A percentile compares a stretch with the other conserved stretches of the same genome.
phyloP scores from a whole-genome alignment of 2,329 filamentous ascomycete genomes.

The Fusarium denticulatum region DNA sequence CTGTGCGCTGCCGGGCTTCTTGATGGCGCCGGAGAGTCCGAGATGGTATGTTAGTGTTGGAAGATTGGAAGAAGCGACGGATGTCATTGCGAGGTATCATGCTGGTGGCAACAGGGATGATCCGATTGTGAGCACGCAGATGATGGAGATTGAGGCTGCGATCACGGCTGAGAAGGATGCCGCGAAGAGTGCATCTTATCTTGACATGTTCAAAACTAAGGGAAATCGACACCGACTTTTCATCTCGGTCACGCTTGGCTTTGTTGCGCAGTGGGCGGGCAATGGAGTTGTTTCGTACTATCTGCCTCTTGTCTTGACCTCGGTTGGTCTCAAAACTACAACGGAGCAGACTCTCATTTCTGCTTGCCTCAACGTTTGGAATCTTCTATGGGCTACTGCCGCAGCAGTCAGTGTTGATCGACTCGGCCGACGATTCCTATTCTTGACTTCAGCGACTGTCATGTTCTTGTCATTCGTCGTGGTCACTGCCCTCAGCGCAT shows the following conservation, averaged over 20 bases:
- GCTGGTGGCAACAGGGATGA: background rate
- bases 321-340: background rate
- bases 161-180: background rate
- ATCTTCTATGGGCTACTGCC: background rate
- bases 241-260: background rate
- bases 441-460: background rate
- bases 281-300: constrained; percentile 15
- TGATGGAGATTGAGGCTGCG: background rate
- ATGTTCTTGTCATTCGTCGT: background rate
- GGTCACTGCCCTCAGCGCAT: background rate
- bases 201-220: constrained; percentile 3
- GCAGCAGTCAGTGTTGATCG: background rate
- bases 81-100: background rate
- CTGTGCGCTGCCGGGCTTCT: background rate
- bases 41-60: constrained; percentile 8
- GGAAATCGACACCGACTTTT: constrained; percentile 1
- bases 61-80: background rate
- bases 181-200: background rate
- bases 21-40: background rate
- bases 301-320: background rate
- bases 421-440: background rate
- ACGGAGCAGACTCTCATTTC: constrained; percentile 5
- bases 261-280: constrained; percentile 1
- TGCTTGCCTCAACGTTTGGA: background rate
- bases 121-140: background rate